Evolutionary conservation across 2,329 filamentous ascomycete species (phyloP).

Genomic region (Aspergillus ibericus): DNA sequence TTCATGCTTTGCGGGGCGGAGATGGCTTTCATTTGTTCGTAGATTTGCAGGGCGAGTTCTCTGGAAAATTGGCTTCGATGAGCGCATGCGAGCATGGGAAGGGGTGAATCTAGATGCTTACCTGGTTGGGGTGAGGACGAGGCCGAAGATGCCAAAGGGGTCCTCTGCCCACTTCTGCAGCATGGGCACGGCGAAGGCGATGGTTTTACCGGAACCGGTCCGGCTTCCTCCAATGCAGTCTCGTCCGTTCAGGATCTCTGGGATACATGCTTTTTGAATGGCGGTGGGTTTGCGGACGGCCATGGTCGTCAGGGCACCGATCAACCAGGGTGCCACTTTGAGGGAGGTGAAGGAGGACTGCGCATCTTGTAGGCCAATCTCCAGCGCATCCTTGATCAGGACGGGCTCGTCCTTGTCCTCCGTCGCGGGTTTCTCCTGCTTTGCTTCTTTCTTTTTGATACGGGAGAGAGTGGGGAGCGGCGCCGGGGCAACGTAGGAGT

Average conservation of each 20-base stretch:
- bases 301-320: constrained; percentile 72
- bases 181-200: constrained; percentile 92
- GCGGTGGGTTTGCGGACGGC: constrained; percentile 86
- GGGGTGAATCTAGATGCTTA: constrained; percentile 36
- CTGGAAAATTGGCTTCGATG: constrained; percentile 40
- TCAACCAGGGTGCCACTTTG: constrained; percentile 80
- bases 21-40: constrained; percentile 92
- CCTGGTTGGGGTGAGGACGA: constrained; percentile 86
- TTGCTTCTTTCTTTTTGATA: constrained; percentile 41
- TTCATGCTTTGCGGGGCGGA: constrained; percentile 85
- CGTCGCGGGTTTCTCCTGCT: constrained; percentile 16
- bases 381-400: constrained; percentile 41
- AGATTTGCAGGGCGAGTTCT: constrained; percentile 93
- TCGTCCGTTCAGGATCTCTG: constrained; percentile 83
- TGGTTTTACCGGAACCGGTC: constrained; percentile 95
- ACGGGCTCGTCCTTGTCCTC: constrained; percentile 37
- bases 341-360: constrained; percentile 67
- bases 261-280: constrained; percentile 91
- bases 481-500: constrained; percentile 33
- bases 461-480: constrained; percentile 42
- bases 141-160: constrained; percentile 83
- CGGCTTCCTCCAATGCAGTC: constrained; percentile 94
- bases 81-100: background rate
- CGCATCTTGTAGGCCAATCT: constrained; percentile 46
- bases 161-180: constrained; percentile 91